Base-by-base conservation (phyloP, 176 grass and related monocot species). In the Themeda triandra region DNA sequence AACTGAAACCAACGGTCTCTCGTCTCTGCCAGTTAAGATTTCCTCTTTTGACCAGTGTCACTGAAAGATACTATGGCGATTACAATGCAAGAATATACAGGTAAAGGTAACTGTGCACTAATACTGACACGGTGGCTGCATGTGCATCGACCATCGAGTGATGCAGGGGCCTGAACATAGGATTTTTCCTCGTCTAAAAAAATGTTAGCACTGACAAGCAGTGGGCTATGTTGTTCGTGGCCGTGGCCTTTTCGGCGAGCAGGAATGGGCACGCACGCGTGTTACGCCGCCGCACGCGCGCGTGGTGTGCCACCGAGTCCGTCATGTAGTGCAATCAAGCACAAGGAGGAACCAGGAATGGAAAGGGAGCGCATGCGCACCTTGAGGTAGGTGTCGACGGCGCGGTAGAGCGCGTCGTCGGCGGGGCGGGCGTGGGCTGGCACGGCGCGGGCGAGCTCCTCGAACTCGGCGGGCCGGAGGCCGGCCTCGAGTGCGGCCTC, bases 371-470 rank as follows among this genome's bases (percentile, higher is more conserved):
- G 37, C 24, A n/a, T 21, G 84, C 75, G 83, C 49, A 98, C 96
- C 86, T 99, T 99, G 91, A 99, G 93, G 63, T 89, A 99, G 31
- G 91, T 99, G 88, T 99, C 96, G 78, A 96, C 71, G 84, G 96
- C 96, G 69, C 93, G 89, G 81, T 99, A 99, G 83, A 96, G 86
- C 10, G 89, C 96, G 60, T 99, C 96, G 30, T 96, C 96, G 21
- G 88, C 92, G 37, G 93, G 78, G 6, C 96, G 91, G 1, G 93
- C 93, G 72, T 99, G 93, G 0, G 87, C 81, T 3, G 96, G 96
- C 5, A 98, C 81, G 42, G 93, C 87, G 24, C 86, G 86, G 0
- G 93, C 96, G 51, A 98, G 89, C 85, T 93, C 91, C 84, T 98
- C 96, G 44, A 98, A 92, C 80, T 92, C 96, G 32, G 78, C 84